Conservation (phyloP, 2,329 filamentous ascomycete genomes). For the Calonectria multiphialidica region DNA sequence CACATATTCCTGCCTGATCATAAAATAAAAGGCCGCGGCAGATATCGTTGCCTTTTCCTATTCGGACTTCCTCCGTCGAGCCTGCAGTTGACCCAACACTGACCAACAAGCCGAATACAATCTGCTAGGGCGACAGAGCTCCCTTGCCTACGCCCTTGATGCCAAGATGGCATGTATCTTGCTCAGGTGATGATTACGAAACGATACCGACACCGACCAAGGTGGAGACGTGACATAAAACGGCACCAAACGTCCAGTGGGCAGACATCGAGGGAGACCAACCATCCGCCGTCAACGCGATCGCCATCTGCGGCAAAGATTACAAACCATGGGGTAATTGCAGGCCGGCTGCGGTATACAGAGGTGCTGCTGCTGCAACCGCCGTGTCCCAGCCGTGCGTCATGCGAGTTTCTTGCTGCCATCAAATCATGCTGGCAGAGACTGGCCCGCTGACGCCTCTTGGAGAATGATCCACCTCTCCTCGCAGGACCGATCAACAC, state of each 20-base stretch:
- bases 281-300: not conserved
- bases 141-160: not conserved
- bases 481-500: not conserved
- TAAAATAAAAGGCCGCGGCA: not conserved
- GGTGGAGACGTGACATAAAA: conserved; percentile 17
- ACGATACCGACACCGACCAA: not conserved
- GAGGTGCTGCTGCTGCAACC: conserved; percentile 3
- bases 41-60: not conserved
- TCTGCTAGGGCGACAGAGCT: not conserved
- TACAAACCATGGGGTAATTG: conserved; percentile 19
- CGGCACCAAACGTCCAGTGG: not conserved
- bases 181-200: conserved; percentile 7
- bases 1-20: not conserved
- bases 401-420: conserved; percentile 15
- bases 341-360: not conserved
- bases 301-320: conserved; percentile 25
- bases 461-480: conserved; percentile 14
- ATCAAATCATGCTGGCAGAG: conserved; percentile 8
- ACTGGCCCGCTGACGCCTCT: conserved; percentile 16
- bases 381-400: conserved; percentile 13
- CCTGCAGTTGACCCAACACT: not conserved
- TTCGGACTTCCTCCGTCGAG: conserved; percentile 7
- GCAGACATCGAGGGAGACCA: conserved; percentile 2
- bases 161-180: conserved; percentile 9
- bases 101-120: not conserved